These are phyloP conservation scores for Pyricularia grisea DNA, from an alignment of 2,329 filamentous ascomycete species.

Conservation along the genomic window DNA sequence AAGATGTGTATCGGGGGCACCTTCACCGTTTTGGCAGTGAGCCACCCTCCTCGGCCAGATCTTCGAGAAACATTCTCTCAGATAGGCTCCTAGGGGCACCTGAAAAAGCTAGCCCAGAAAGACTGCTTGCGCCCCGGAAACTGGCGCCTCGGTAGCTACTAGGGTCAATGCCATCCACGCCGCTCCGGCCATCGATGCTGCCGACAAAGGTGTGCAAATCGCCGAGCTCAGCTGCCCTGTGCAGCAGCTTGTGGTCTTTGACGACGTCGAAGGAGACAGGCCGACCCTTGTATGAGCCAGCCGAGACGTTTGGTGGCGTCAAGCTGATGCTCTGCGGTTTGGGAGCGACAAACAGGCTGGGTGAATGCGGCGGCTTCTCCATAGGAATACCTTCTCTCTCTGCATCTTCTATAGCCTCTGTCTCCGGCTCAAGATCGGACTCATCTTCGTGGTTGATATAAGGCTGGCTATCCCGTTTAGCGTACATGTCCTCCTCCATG, in stretches of 20 bases:
- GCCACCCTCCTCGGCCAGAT: conserved; percentile 6
- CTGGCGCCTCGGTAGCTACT: conserved; percentile 12
- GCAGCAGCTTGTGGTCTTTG: conserved; percentile 24
- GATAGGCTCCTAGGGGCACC: conserved; percentile 21
- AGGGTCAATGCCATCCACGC: conserved; percentile 16
- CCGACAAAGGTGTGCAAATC: conserved; percentile 29
- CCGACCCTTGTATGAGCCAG: conserved; percentile 30
- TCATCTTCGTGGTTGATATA: conserved; percentile 8
- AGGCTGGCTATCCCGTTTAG: neutral
- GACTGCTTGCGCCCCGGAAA: conserved; percentile 16
- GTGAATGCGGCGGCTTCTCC: neutral
- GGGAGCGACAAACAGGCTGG: neutral
- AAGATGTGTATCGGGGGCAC: neutral
- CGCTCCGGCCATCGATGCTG: conserved; percentile 24
- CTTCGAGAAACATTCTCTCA: conserved; percentile 20
- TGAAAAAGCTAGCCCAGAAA: conserved; percentile 5
- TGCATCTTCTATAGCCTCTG: neutral
- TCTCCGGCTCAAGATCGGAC: conserved; percentile 5
- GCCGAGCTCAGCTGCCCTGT: conserved; percentile 26
- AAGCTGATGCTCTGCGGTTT: neutral
- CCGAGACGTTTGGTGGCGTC: conserved; percentile 10
- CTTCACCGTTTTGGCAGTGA: conserved; percentile 1
- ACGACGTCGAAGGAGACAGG: conserved; percentile 27
- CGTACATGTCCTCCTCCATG: conserved; percentile 16
- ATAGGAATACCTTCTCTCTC: neutral